Conservation (phyloP, 2,329 filamentous ascomycete species). For the Aspergillus sp. region DNA sequence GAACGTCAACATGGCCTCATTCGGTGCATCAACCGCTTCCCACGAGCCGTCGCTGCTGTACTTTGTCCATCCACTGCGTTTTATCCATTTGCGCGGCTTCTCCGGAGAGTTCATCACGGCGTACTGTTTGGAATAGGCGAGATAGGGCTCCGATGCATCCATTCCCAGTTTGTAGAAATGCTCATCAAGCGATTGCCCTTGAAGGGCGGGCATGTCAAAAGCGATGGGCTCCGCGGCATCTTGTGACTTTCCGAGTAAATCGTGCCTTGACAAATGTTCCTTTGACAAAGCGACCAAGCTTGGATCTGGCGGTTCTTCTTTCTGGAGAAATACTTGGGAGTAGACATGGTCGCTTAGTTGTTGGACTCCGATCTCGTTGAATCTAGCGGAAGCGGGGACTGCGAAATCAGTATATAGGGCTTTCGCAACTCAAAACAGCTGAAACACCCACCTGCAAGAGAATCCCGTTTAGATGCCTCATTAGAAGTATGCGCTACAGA, state of each 20-base stretch:
- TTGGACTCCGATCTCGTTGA: conserved; percentile 93
- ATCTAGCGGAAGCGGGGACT: conserved; percentile 61
- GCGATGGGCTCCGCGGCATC: conserved; percentile 73
- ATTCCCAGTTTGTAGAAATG: conserved; percentile 88
- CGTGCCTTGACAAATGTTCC: conserved; percentile 81
- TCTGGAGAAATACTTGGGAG: conserved; percentile 73
- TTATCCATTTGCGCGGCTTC: conserved; percentile 72
- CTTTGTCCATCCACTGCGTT: conserved; percentile 88
- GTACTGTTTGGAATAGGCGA: conserved; percentile 74
- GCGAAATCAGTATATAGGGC: conserved; percentile 18
- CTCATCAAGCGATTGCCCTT: conserved; percentile 82
- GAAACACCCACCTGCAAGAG: conserved; percentile 33
- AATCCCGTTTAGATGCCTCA: conserved; percentile 12
- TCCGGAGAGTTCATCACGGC: conserved; percentile 60
- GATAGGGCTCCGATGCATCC: conserved; percentile 83
- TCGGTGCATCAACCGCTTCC: conserved; percentile 73
- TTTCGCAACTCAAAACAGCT: background rate
- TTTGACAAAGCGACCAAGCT: conserved; percentile 77
- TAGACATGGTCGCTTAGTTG: conserved; percentile 85
- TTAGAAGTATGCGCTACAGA: conserved; percentile 15
- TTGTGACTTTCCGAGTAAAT: conserved; percentile 86
- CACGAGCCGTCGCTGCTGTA: conserved; percentile 73
- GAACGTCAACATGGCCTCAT: conserved; percentile 83
- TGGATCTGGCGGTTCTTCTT: conserved; percentile 57
- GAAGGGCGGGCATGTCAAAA: conserved; percentile 79